Base-by-base conservation (phyloP, 1,284 basidiomycete species). In the Microbotryum scabiosae region DNA sequence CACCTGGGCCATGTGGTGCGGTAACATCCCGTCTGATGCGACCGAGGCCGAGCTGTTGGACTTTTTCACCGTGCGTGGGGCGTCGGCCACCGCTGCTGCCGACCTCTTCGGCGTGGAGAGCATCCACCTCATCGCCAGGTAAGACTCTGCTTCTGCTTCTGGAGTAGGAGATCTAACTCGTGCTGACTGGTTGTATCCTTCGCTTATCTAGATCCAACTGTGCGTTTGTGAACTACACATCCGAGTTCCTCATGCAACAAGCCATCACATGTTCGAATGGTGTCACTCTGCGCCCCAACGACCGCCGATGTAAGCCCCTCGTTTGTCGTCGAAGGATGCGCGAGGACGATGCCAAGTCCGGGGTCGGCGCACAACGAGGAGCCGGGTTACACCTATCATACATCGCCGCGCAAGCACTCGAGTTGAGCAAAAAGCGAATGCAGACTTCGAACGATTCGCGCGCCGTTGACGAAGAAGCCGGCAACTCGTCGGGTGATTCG, bases 201-300 rank as follows among this genome's bases (percentile, higher is more conserved):
- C 14, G n/a, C 30, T 2, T 52, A 4, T 25, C n/a, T 23, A 52
- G 51, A 20, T 57, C 56, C 9, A 57, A 57, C 30, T 59, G 57
- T 51, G 57, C 50, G 2, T 59, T 59, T 23, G 57, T 59, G 23
- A 59, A 59, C 41, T 59, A 30, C 23, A 32, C 41, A 28, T 43
- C 49, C 4, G 41, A 50, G 23, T 32, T n/a, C 10, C 57, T 52
- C n/a, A 43, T 59, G 25, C 7, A 43, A 14, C 41, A 45, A 21
- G 57, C 57, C 14, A 46, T 59, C 41, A 20, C 20, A 14, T 5
- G 10, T 14, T 52, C 43, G 5, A 50, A 53, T 51, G 51, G 51
- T 23, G 30, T 52, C 20, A 23, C 57, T 16, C 36, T 59, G 25
- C 50, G 57, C 20, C 6, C 54, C 26, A 18, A 21, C 25, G 57